Base-by-base conservation (phyloP, 1,284 basidiomycete genomes). In the Phellinidium pouzarii region DNA sequence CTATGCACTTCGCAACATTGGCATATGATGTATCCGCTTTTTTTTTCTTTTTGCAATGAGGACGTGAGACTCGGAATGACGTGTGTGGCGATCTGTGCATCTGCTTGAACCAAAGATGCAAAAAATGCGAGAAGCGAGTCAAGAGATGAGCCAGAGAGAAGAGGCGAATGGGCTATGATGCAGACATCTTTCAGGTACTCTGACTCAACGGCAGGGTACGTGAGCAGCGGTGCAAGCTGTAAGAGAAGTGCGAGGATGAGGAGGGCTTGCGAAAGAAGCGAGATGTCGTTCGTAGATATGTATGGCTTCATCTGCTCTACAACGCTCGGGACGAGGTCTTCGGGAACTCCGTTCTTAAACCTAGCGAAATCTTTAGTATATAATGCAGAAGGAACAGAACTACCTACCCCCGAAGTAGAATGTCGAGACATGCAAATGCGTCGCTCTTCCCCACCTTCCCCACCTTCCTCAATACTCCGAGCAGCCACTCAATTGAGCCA, bases 51-150 rank as follows among this genome's bases (percentile, higher is more conserved):
- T 61, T 84, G 79, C 4, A 78, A 74, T 0, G 77, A 67, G 17
- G 76, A 71, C 25, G 84, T 83, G 44, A 94, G 71, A 60, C 78
- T 85, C 0, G 82, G 84, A 6, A 90, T 79, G 9, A 90, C 70
- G 59, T 90, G 87, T 0, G 83, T 82, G 11, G 87, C 80, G 59
- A 91, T 90, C 66, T 91, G 79, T 58, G 77, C 73, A 59, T 95
- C 91, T 0, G 90, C 89, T 53, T 78, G 74, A n/a, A 94, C 88
- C 26, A 94, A 79, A 0, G 84, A 78, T 0, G 74, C 75, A 64
- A 91, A 91, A 77, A 98, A 97, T 9, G 72, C 71, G 44, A 91
- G 76, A 6, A 96, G 71, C 0, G 89, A 79, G 40, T 97, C 92
- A 22, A 95, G 79, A 2, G 86, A 77, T 2, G 77, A 68, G 36